Percentiles rank a stretch among this genome's conserved stretches.
Conservation (phyloP, 306 rosid species). For the Oxytropis ochrocephala region DNA sequence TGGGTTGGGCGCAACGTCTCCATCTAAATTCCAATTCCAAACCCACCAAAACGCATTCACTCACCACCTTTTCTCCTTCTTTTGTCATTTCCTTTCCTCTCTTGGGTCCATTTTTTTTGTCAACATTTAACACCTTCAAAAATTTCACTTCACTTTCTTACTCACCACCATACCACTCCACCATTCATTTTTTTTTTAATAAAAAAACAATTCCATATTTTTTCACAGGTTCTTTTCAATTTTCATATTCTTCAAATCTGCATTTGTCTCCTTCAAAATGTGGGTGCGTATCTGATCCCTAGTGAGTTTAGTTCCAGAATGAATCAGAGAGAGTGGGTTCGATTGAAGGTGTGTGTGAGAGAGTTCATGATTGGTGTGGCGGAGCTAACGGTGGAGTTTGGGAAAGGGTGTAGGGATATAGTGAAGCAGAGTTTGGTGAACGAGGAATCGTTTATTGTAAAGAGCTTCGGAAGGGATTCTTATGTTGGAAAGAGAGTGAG, state of each 20-base stretch:
- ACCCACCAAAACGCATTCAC: conserved; percentile 8
- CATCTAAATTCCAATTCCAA: not conserved
- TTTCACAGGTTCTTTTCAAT: not conserved
- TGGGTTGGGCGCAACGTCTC: not conserved
- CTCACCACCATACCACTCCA: not conserved
- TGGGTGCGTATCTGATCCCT: not conserved
- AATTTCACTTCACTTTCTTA: conserved; percentile 12
- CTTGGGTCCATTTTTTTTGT: conserved; percentile 19
- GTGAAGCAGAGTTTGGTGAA: conserved; percentile 67
- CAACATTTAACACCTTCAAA: conserved; percentile 22
- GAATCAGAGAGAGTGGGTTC: conserved; percentile 29
- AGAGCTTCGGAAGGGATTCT: conserved; percentile 51
- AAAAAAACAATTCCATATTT: too few species aligned
- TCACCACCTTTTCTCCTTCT: conserved; percentile 10
- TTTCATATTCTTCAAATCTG: not conserved
- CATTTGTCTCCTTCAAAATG: not conserved
- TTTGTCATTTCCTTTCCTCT: conserved; percentile 14
- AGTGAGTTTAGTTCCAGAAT: not conserved
- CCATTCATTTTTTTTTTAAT: too few species aligned
- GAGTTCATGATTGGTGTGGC: conserved; percentile 74
- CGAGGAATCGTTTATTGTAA: conserved; percentile 46
- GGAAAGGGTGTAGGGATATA: conserved; percentile 87
- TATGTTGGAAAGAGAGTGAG: conserved; percentile 34
- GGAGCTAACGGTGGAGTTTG: conserved; percentile 77
- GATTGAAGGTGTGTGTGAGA: conserved; percentile 36